A percentile compares a stretch with the other conserved stretches of the same genome.
Conservation (phyloP, 306 rosid genomes). For the Albizia julibrissin region DNA sequence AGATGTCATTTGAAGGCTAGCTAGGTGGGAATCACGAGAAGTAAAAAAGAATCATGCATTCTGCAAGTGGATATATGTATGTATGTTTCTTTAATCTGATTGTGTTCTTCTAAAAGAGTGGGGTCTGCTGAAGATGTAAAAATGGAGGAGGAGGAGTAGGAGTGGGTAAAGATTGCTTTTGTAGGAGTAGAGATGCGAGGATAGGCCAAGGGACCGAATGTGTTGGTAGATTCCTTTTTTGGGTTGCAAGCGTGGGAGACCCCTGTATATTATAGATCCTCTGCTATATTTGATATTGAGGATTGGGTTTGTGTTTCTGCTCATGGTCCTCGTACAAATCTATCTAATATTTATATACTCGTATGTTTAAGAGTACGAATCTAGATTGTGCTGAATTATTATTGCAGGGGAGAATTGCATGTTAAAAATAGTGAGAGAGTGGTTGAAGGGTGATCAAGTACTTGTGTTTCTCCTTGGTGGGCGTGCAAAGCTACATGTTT, state of each 20-base stretch:
- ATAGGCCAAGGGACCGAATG: not conserved
- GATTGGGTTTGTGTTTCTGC: conserved; percentile 2
- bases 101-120: not conserved
- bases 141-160: not conserved
- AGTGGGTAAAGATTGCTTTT: conserved; percentile 20
- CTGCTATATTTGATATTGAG: conserved; percentile 11
- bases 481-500: no score
- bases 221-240: not conserved
- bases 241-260: not conserved
- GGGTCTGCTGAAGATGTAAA: not conserved
- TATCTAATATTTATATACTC: not conserved
- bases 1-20: not conserved
- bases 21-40: no score
- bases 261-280: conserved; percentile 3
- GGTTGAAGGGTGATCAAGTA: no score
- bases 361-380: not conserved
- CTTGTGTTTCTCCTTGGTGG: no score
- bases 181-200: conserved; percentile 27
- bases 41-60: not conserved
- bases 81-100: not conserved
- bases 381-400: not conserved
- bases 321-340: not conserved
- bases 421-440: no score
- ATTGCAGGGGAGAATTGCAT: no score
- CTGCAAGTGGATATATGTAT: not conserved